Conservation (phyloP, 345 rosid species). For the Conringia planisiliqua region DNA sequence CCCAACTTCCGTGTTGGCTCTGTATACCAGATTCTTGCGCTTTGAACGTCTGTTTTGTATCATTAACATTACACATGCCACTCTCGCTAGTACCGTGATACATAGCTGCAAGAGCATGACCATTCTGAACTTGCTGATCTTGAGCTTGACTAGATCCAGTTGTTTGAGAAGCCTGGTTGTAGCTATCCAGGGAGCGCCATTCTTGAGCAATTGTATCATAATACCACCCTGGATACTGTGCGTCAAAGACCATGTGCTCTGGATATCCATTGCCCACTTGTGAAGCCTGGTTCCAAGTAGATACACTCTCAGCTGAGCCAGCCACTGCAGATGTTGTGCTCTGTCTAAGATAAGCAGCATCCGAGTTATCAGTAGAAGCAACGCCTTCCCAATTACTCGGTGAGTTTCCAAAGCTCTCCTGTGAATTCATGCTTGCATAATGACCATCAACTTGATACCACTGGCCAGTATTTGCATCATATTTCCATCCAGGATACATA, state of each 20-base stretch:
- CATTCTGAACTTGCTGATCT: constrained; percentile 61
- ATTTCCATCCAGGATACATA: constrained; percentile 90
- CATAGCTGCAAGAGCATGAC: constrained; percentile 34
- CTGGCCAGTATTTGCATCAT: constrained; percentile 63
- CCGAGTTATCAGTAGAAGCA: constrained; percentile 46
- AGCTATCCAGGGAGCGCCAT: constrained; percentile 72
- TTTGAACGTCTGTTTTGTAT: constrained; percentile 39
- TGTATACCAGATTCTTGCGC: constrained; percentile 42
- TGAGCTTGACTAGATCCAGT: constrained; percentile 36
- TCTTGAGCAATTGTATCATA: constrained; percentile 65
- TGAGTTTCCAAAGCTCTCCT: constrained; percentile 35
- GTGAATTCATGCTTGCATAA: constrained; percentile 30
- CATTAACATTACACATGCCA: constrained; percentile 37
- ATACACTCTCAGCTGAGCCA: constrained; percentile 51
- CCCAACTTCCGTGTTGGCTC: constrained; percentile 50
- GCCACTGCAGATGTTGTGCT: constrained; percentile 50
- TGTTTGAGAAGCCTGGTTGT: constrained; percentile 52
- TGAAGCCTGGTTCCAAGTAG: constrained; percentile 66
- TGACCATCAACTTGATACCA: constrained; percentile 75
- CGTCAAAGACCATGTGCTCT: constrained; percentile 83
- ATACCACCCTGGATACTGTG: constrained; percentile 96
- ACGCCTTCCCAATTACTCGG: constrained; percentile 44
- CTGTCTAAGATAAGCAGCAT: constrained; percentile 57
- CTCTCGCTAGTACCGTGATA: constrained; percentile 35
- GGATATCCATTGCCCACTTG: constrained; percentile 73